A percentile compares a stretch with the other conserved stretches of the same genome.
Evolutionary conservation across 306 rosid species (phyloP).

Genomic region (Fagus crenata): DNA sequence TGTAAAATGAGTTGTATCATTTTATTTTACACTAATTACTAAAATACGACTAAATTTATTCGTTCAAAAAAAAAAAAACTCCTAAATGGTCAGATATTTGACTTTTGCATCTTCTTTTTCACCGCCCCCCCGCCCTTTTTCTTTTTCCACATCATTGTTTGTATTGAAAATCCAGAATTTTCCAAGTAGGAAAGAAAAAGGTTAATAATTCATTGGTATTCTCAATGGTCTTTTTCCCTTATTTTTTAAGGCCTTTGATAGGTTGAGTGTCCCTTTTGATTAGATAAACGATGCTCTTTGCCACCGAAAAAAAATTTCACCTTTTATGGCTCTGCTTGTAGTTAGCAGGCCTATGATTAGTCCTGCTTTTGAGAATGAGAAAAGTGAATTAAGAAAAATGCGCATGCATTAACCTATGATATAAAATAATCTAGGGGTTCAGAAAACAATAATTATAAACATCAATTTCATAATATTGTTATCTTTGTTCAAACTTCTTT

Average conservation of each 20-base stretch:
- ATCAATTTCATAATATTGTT: background rate
- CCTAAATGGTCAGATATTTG: no score
- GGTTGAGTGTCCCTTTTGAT: background rate
- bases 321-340: background rate
- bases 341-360: background rate
- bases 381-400: background rate
- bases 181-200: background rate
- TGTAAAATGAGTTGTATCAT: no score
- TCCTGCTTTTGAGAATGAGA: constrained; percentile 2
- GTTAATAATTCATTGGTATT: background rate
- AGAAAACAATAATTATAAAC: background rate
- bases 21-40: no score
- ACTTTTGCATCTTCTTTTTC: no score
- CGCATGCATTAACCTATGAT: background rate
- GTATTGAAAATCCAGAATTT: background rate
- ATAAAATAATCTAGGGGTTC: background rate
- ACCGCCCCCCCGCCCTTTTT: no score
- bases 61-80: no score
- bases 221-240: background rate
- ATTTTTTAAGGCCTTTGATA: background rate
- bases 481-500: background rate
- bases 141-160: background rate
- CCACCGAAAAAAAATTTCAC: background rate
- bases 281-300: background rate
- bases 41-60: no score